phyloP scores from a whole-genome alignment of 441 rosid genomes.

The Pelargonium myrrhifolium region DNA sequence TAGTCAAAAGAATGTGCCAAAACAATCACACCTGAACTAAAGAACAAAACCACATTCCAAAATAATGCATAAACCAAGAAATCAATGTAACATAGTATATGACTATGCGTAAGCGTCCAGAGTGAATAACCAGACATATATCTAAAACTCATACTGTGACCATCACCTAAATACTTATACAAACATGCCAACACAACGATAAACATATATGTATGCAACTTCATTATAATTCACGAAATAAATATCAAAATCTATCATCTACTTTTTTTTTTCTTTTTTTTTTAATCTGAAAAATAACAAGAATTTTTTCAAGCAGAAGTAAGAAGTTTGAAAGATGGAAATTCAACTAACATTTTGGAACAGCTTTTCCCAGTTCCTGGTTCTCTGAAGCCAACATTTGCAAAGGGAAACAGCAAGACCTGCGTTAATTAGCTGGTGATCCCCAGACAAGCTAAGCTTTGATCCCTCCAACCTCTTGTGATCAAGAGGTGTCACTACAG shows the following conservation, averaged over 20 bases:
- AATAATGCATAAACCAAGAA: neutral
- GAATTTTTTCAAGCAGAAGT: neutral
- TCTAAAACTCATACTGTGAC: too few relatives aligned
- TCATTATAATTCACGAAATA: too few relatives aligned
- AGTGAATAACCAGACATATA: too few relatives aligned
- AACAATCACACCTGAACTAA: neutral
- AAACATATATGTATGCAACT: too few relatives aligned
- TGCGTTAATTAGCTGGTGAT: conserved; percentile 5
- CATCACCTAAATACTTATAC: too few relatives aligned
- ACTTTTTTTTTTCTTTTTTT: too few relatives aligned
- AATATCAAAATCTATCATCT: too few relatives aligned
- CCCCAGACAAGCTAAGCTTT: conserved; percentile 3
- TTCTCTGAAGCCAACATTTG: conserved; percentile 8
- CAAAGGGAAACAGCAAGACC: conserved; percentile 3
- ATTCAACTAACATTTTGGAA: conserved; percentile 5
- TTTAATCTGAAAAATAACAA: neutral
- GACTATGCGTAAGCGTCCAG: too few relatives aligned
- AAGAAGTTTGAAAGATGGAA: too few relatives aligned
- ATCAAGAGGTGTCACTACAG: conserved; percentile 57
- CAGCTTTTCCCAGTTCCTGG: neutral
- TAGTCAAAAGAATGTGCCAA: conserved; percentile 11
- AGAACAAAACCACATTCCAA: too few relatives aligned
- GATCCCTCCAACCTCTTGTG: neutral
- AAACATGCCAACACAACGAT: too few relatives aligned
- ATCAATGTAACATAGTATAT: too few relatives aligned